Evolutionary conservation across 148 eudicot species (phyloP).

Genomic region (Amaranthus palmeri): DNA sequence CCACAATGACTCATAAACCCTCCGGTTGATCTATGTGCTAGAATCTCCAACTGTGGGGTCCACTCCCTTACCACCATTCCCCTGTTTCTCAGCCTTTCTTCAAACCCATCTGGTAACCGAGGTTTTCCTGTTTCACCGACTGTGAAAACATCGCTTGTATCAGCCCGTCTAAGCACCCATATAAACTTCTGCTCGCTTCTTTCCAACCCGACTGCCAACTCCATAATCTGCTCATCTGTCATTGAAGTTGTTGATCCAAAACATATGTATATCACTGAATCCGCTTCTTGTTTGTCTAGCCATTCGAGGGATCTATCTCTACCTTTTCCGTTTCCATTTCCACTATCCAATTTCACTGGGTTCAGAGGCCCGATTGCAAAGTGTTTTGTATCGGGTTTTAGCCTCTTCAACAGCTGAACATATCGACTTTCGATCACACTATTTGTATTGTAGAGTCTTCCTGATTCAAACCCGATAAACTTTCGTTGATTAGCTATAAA

Average conservation of each 20-base stretch:
- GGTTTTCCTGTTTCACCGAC: slow-evolving; percentile 17
- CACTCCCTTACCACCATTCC: slow-evolving; percentile 56
- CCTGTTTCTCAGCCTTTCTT: slow-evolving; percentile 36
- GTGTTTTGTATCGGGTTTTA: slow-evolving; percentile 14
- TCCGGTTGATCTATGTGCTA: slow-evolving; percentile 42
- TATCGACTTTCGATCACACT: slow-evolving; percentile 32
- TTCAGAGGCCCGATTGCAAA: slow-evolving; percentile 20
- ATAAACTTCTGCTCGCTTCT: slow-evolving; percentile 44
- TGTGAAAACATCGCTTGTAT: slow-evolving; percentile 11
- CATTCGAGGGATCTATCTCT: slow-evolving; percentile 15
- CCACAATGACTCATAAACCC: slow-evolving; percentile 69
- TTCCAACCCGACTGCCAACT: slow-evolving; percentile 56
- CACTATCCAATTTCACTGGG: background rate
- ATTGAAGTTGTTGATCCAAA: slow-evolving; percentile 54
- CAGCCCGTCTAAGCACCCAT: slow-evolving; percentile 47
- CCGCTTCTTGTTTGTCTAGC: slow-evolving; percentile 25
- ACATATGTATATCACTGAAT: slow-evolving; percentile 48
- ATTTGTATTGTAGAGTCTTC: slow-evolving; percentile 31
- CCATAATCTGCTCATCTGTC: slow-evolving; percentile 36
- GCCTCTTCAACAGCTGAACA: slow-evolving; percentile 22
- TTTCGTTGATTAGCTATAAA: slow-evolving; percentile 13
- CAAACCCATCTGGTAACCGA: slow-evolving; percentile 50
- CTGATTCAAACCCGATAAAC: slow-evolving; percentile 18
- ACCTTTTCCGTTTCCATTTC: background rate
- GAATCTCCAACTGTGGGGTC: slow-evolving; percentile 64